These are phyloP conservation scores for Aspergillus sp. DNA, from an alignment of 2,329 filamentous ascomycete species.

Conservation along the genomic window DNA sequence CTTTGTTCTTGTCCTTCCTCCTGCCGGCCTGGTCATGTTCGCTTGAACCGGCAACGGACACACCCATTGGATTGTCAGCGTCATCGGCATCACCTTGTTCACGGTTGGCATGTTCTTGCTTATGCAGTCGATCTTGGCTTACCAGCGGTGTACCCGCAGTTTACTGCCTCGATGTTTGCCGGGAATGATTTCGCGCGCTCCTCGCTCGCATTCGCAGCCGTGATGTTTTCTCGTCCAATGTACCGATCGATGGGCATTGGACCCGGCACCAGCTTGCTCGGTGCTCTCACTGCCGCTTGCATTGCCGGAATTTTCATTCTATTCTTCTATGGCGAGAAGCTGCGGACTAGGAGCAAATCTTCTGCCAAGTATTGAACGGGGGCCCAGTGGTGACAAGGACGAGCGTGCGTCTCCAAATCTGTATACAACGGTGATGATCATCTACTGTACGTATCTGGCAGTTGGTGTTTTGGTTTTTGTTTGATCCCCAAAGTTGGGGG, in stretches of 20 bases:
- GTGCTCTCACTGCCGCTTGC: too few species aligned
- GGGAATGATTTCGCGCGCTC: constrained; percentile 27
- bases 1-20: constrained; percentile 52
- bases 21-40: constrained; percentile 59
- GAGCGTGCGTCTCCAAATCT: too few species aligned
- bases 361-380: too few species aligned
- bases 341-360: too few species aligned
- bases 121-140: constrained; percentile 42
- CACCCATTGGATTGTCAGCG: constrained; percentile 32
- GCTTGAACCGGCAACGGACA: constrained; percentile 13
- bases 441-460: too few species aligned
- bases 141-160: constrained; percentile 23
- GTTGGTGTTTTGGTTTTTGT: too few species aligned
- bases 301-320: too few species aligned
- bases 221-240: background rate
- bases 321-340: too few species aligned
- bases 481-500: too few species aligned
- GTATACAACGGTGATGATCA: too few species aligned
- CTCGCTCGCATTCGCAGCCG: background rate
- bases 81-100: constrained; percentile 41
- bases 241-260: background rate
- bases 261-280: too few species aligned
- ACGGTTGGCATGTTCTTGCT: constrained; percentile 34
- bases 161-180: constrained; percentile 32
- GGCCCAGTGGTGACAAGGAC: too few species aligned